Conservation (phyloP, 768 basidiomycete genomes). For the Boletus sensibilis region DNA sequence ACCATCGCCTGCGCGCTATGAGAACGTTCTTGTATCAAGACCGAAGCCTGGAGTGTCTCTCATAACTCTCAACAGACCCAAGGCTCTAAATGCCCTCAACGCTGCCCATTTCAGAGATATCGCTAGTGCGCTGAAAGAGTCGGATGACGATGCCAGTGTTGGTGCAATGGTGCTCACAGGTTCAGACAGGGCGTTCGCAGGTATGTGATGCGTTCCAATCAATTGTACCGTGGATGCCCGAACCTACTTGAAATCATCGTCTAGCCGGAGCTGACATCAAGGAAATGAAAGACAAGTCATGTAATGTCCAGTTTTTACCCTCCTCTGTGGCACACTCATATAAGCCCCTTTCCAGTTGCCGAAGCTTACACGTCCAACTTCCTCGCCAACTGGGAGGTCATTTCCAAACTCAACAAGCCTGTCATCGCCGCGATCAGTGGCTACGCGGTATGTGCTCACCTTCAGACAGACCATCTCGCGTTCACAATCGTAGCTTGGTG, state of each 20-base stretch:
- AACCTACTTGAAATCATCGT: background rate
- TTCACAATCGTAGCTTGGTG: conserved; percentile 70
- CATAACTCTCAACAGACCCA: conserved; percentile 86
- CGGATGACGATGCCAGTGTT: conserved; percentile 67
- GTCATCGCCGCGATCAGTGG: conserved; percentile 96
- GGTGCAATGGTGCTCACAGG: conserved; percentile 92
- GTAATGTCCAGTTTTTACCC: conserved; percentile 42
- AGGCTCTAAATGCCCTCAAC: conserved; percentile 85
- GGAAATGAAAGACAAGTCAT: conserved; percentile 97
- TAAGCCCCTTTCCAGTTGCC: conserved; percentile 48
- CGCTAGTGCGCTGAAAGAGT: conserved; percentile 68
- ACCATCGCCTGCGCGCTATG: conserved; percentile 43
- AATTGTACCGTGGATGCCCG: background rate
- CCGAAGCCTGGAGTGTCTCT: conserved; percentile 72
- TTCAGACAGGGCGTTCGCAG: conserved; percentile 90
- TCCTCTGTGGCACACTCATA: background rate
- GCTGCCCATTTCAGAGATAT: conserved; percentile 79
- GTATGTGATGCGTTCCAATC: conserved; percentile 40
- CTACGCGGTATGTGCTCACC: conserved; percentile 64
- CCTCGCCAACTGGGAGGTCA: conserved; percentile 77
- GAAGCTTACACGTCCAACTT: conserved; percentile 87
- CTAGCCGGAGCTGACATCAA: conserved; percentile 97
- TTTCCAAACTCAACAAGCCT: conserved; percentile 80
- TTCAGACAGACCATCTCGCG: background rate
- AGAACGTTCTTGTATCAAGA: conserved; percentile 65